A percentile compares a stretch with the other conserved stretches of the same genome.
Conservation (phyloP, 305 asterid species). For the Fraxinus platypoda region DNA sequence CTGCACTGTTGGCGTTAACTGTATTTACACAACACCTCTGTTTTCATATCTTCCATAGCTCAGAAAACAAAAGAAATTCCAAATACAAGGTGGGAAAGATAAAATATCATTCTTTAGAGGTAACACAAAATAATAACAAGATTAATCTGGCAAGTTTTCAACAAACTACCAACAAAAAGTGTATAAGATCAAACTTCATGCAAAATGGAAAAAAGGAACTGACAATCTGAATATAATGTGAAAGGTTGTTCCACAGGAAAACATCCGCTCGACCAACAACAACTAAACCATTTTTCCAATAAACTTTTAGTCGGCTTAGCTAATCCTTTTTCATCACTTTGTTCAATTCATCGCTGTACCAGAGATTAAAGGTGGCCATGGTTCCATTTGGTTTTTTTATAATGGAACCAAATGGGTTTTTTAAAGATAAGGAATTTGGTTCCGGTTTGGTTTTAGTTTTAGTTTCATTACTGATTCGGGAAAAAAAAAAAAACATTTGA, state of each 20-base stretch:
- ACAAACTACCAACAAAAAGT: neutral
- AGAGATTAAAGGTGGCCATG: too few relatives aligned
- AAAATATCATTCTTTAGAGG: neutral
- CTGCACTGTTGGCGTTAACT: slow-evolving; percentile 78
- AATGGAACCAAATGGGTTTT: too few relatives aligned
- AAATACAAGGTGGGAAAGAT: neutral
- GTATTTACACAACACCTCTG: slow-evolving; percentile 14
- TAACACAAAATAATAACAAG: neutral
- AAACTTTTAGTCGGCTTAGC: neutral
- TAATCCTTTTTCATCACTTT: neutral
- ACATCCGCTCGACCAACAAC: neutral
- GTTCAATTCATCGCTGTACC: neutral
- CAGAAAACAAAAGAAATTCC: neutral
- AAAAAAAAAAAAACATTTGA: too few relatives aligned
- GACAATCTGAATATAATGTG: neutral
- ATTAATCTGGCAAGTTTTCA: neutral
- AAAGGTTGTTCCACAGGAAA: neutral
- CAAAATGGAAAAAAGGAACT: neutral
- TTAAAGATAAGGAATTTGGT: too few relatives aligned
- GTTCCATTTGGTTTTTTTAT: too few relatives aligned
- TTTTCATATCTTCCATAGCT: neutral
- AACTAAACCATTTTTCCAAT: neutral
- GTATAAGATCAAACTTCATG: neutral
- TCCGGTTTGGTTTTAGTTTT: too few relatives aligned
- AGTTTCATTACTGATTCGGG: too few relatives aligned